Percentiles rank a stretch among this genome's conserved stretches.
Evolutionary conservation across 2,329 filamentous ascomycete genomes (phyloP).

Genomic region (Aureobasidium mangrovei): DNA sequence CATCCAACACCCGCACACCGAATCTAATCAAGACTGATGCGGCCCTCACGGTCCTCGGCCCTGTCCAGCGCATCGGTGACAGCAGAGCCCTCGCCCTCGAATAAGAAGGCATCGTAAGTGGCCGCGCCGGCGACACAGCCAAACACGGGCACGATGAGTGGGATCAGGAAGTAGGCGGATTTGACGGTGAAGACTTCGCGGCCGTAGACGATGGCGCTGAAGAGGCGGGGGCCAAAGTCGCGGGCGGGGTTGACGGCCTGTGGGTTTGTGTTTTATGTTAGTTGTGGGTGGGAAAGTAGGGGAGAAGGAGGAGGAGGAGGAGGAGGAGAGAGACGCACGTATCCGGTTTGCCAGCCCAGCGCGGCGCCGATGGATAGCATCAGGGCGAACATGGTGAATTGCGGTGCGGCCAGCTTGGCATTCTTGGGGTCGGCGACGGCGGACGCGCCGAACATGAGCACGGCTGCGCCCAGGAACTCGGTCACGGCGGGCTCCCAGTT

Average conservation of each 20-base stretch:
- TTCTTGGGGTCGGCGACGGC: constrained; percentile 1
- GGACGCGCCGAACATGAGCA: not conserved
- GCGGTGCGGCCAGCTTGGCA: not conserved
- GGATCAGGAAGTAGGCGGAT: constrained; percentile 3
- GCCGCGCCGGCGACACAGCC: constrained; percentile 5
- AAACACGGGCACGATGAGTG: constrained; percentile 3
- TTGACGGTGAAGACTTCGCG: constrained; percentile 12
- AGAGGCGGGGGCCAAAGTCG: constrained; percentile 6
- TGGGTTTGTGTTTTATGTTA: not conserved
- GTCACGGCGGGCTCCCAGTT: constrained; percentile 12
- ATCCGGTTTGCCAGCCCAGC: constrained; percentile 14
- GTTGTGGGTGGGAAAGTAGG: not conserved
- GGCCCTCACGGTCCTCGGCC: not conserved
- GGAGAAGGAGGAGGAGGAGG: not conserved
- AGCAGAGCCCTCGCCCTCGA: constrained; percentile 6
- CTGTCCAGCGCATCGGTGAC: constrained; percentile 4
- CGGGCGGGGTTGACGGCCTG: constrained; percentile 13
- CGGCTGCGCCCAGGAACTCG: not conserved
- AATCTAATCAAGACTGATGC: constrained; percentile 2
- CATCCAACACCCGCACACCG: too few relatives aligned
- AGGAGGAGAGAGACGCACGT: not conserved
- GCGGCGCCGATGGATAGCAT: constrained; percentile 10
- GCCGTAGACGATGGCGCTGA: constrained; percentile 11
- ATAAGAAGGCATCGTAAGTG: constrained; percentile 12
- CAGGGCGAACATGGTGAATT: not conserved